Percentiles rank a stretch among this genome's conserved stretches.
Conservation (phyloP, 345 rosid genomes). For the Anastatica hierochuntica region DNA sequence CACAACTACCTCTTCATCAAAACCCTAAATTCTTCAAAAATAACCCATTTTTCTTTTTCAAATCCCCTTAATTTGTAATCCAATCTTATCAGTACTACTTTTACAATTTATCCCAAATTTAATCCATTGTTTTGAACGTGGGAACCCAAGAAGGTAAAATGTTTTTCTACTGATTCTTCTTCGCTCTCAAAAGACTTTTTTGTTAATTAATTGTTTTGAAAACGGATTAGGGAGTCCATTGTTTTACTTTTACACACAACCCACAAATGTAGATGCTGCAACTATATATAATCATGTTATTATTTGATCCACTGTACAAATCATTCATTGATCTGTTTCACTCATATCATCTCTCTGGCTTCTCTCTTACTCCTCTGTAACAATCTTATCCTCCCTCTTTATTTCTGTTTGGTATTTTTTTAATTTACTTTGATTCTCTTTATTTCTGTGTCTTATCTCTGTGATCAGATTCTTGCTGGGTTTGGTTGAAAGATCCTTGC, state of each 20-base stretch:
- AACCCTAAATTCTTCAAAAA: not conserved
- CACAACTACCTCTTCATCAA: no score
- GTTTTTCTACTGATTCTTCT: conserved; percentile 15
- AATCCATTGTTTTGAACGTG: conserved; percentile 40
- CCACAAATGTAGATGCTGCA: conserved; percentile 17
- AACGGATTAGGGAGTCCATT: conserved; percentile 1
- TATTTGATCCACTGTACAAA: conserved; percentile 28
- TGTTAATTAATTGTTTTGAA: conserved; percentile 3
- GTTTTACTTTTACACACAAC: no score
- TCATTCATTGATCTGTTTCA: conserved; percentile 9
- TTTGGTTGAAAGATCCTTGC: not conserved
- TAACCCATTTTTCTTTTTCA: not conserved
- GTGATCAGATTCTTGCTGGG: not conserved
- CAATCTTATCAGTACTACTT: no score
- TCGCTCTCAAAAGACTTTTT: conserved; percentile 19
- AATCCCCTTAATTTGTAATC: no score
- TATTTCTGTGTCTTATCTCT: no score
- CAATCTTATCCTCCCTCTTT: conserved; percentile 14
- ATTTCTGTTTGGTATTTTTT: not conserved
- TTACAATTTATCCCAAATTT: not conserved
- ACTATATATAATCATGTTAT: conserved; percentile 26
- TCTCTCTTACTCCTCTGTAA: conserved; percentile 16
- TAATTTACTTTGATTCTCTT: no score
- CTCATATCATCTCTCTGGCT: conserved; percentile 11
- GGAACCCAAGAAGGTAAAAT: conserved; percentile 43